Base-by-base conservation (phyloP, 139 green algal species). In the Marvania coccoides region DNA sequence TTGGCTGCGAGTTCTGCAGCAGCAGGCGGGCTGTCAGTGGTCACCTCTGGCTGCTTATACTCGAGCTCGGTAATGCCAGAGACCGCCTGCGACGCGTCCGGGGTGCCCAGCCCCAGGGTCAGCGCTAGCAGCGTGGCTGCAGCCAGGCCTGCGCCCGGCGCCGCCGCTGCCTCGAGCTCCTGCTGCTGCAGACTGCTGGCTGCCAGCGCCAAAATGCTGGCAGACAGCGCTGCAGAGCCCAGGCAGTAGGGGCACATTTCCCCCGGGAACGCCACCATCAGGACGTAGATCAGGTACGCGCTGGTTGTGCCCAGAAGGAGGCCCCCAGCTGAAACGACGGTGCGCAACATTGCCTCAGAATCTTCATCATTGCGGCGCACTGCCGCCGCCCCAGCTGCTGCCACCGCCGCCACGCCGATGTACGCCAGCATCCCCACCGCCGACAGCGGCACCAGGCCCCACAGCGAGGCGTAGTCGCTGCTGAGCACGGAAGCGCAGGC, bases 401-500 rank as follows among this genome's bases (percentile, higher is more conserved):
- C 68, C 24, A 87, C 57, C 0, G 33, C 68, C 33, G 71, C 77
- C 30, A 92, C 77, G 7, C 65, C 53, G 29, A 53, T 71, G 48
- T 96, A 96, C 1, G 83, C 77, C 3, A 81, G 37, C 23, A 81
- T 61, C 23, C 88, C 71, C 59, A 62, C 19, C 6, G 28, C 6
- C 42, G 63, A 71, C 48, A 96, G 75, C 19, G 90, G 90, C 26
- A 92, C 28, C 6, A 88, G 15, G 13, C 85, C 85, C 53, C 88
- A 88, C 3, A 95, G 74, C 33, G 63, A 61, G 14, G 78, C 81
- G 53, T 92, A 96, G 12, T 65, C 53, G 58, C 74, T 88, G 66
- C 46, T 81, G 0, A 96, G 79, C 19, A 95, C 81, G 33, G 80
- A 76, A 19, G 80, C 78, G 62, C 89, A 96, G 34, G 73, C 70